phyloP scores from a whole-genome alignment of 352 stramenopile genomes.

The Elongisporangium anandrum region DNA sequence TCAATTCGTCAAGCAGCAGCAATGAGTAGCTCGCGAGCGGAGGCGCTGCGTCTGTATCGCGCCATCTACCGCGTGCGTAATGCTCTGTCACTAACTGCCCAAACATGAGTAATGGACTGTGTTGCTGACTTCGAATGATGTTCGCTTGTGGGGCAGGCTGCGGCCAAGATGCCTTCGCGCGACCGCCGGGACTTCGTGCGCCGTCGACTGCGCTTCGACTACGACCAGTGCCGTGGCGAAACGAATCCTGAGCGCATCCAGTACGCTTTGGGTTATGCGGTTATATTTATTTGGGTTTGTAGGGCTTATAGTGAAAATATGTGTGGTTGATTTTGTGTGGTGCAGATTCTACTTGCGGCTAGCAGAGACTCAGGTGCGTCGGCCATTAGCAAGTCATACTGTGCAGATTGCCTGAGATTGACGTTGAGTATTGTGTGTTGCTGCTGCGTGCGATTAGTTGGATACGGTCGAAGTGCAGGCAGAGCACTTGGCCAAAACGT shows the following conservation, averaged over 20 bases:
- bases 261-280: conserved; percentile 10
- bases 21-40: conserved; percentile 11
- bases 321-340: background rate
- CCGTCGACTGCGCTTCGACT: conserved; percentile 61
- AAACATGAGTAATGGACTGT: background rate
- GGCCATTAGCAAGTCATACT: background rate
- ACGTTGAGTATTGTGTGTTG: conserved; percentile 26
- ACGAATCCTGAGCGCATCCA: conserved; percentile 45
- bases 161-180: conserved; percentile 59
- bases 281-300: background rate
- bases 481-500: conserved; percentile 48
- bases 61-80: conserved; percentile 66
- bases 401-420: background rate
- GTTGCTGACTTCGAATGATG: background rate
- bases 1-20: background rate
- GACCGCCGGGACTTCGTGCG: conserved; percentile 66
- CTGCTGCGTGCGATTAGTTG: conserved; percentile 62
- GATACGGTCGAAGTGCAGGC: conserved; percentile 74
- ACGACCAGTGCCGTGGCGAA: conserved; percentile 58
- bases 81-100: background rate
- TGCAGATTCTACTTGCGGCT: conserved; percentile 7
- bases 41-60: conserved; percentile 64
- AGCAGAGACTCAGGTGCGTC: background rate
- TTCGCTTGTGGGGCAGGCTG: conserved; percentile 22
- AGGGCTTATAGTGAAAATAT: background rate